Base-by-base conservation (phyloP, 306 rosid genomes). In the Vigna unguiculata region DNA sequence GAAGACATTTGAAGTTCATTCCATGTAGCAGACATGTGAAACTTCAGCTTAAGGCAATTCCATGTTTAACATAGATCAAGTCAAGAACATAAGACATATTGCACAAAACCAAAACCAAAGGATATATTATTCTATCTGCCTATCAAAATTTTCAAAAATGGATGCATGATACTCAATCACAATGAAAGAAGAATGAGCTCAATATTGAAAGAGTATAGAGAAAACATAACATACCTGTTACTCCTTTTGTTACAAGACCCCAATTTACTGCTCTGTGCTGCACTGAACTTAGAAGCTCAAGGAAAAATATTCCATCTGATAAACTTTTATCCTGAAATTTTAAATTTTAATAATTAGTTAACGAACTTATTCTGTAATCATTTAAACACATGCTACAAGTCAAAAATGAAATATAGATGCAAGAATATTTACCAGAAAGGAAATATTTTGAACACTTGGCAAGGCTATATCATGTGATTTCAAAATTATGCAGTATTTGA, bases 221-320 rank as follows among this genome's bases (percentile, higher is more conserved):
- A 76, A 82, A 69, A 67, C 81, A 64, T 85, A 69, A 62, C 82
- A 64, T 85, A 95, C 99, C 97, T 2, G 96, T 88, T 28, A 69
- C 78, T 57, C 99, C 99, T 83, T 92, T 95, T 45, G 97, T 95
- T 57, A 95, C 91, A 20, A 95, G 93, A 62, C 93, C 91, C 97
- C 97, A 95, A 80, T 92, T 91, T 16, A 95, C 99, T 58, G 85
- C 91, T 88, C 97, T 88, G 11, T 93, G 89, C 47, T 91, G 93
- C 82, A 95, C 97, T 16, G 92, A 87, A 83, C 97, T 90, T 47
- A 95, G 99, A 81, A 95, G 92, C 84, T 95, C 96, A 52, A 95
- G 97, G 90, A 95, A 95, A 79, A 92, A 95, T 43, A 87, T 85
- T 77, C 99, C 99, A 80, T 89, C 88, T 7, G 97, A 85, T 80